Conservation (phyloP, 495 filamentous ascomycete species). For the Penicillium samsonianum region DNA sequence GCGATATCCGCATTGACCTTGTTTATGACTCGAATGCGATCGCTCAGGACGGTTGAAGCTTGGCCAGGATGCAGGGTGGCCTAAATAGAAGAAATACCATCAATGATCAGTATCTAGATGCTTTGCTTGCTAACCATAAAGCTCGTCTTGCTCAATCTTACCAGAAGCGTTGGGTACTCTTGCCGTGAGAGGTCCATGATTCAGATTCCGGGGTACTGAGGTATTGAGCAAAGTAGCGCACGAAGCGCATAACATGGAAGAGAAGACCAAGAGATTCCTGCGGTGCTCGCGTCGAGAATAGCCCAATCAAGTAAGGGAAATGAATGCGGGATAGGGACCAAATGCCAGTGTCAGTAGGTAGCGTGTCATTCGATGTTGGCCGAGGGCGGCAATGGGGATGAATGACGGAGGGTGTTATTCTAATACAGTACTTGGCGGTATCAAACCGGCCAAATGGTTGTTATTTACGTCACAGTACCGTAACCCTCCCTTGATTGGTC, state of each 20-base stretch:
- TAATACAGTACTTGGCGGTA: conserved; percentile 11
- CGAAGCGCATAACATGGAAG: conserved; percentile 43
- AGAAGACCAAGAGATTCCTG: conserved; percentile 12
- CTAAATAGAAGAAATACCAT: conserved; percentile 45
- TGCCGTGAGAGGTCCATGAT: conserved; percentile 79
- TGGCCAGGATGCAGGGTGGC: conserved; percentile 79
- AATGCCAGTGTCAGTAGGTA: conserved; percentile 19
- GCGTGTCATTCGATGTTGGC: conserved; percentile 25
- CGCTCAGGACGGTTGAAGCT: conserved; percentile 80
- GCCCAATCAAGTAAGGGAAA: conserved; percentile 19
- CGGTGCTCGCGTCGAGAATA: conserved; percentile 4
- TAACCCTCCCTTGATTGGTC: conserved; percentile 9
- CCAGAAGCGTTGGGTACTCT: conserved; percentile 96
- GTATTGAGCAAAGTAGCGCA: conserved; percentile 26
- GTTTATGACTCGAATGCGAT: conserved; percentile 84
- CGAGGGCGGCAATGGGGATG: conserved; percentile 28
- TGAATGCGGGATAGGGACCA: conserved; percentile 26
- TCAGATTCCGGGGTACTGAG: conserved; percentile 35
- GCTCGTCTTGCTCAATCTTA: conserved; percentile 49
- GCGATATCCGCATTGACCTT: conserved; percentile 89
- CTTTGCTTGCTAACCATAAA: neutral
- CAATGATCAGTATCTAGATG: conserved; percentile 18
- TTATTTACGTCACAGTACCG: neutral
- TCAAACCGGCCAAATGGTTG: neutral
- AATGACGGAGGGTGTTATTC: conserved; percentile 25